Base-by-base conservation (phyloP, 23 red algal species). In the Cyanidium caldarium region DNA sequence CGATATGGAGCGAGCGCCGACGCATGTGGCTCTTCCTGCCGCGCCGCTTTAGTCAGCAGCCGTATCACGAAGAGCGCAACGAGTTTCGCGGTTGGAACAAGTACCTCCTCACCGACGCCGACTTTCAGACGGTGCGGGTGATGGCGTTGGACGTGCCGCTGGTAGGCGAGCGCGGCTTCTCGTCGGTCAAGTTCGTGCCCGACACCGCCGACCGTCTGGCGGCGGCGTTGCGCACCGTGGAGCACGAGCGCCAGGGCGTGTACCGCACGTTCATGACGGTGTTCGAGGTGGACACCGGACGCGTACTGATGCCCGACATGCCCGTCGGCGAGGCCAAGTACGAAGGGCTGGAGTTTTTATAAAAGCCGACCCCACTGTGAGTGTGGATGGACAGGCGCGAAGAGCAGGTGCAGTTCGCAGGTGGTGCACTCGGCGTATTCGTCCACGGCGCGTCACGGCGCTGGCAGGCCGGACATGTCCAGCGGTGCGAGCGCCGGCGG, bases 21-120 rank as follows among this genome's bases (percentile, higher is more conserved):
- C 29, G 79, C n/a, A 33, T 28, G 1, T 91, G 86, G 86, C 66
- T 91, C 35, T 91, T 91, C 68, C 45, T 91, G 2, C 86, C 86
- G 12, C 79, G 86, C 1, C 71, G 86, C 2, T 70, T 38, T 31
- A 72, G 61, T 2, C 29, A 34, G 3, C 39, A 79, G 42, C 74
- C 80, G 12, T 91, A 79, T 75, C 51, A 85, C 39, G 72, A 72
- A 13, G 72, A 37, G 0, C n/a, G 34, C 20, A 80, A 80, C 30
- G 80, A 84, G 40, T 65, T 13, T 26, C 33, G 46, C 58, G 86
- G 86, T 13, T 84, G 86, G 79, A 91, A 91, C 40, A 40, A 40
- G 20, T 58, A 40, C 10, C 43, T 91, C 19, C 72, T 86, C 40
- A 68, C 68, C 13, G 46, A 61, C 38, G 86, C 87, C 38, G 71